These are phyloP conservation scores for Didymosphaeria variabile DNA, from an alignment of 2,329 filamentous ascomycete species.

Conservation along the genomic window DNA sequence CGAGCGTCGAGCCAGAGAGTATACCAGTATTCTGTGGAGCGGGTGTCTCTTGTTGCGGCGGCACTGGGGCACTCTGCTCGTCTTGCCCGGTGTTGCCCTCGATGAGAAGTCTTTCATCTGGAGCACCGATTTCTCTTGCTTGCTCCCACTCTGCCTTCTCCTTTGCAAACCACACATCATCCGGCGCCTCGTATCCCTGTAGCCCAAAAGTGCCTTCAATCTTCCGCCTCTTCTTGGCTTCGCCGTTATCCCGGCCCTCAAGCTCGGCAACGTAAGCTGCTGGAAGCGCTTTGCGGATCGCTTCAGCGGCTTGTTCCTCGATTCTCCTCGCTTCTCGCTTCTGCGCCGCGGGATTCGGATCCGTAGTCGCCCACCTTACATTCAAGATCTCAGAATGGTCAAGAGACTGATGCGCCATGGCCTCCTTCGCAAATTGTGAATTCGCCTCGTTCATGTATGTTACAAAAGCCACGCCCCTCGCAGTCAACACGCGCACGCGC, in stretches of 20 bases:
- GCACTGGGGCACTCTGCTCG: slow-evolving; percentile 44
- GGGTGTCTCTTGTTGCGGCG: slow-evolving; percentile 32
- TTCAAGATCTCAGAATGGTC: slow-evolving; percentile 94
- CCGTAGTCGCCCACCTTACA: slow-evolving; percentile 94
- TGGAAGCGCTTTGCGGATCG: slow-evolving; percentile 85
- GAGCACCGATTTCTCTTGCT: slow-evolving; percentile 69
- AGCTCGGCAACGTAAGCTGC: slow-evolving; percentile 93
- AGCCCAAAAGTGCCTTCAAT: slow-evolving; percentile 87
- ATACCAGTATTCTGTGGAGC: slow-evolving; percentile 65
- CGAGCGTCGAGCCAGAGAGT: slow-evolving; percentile 82
- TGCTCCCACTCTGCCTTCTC: slow-evolving; percentile 74
- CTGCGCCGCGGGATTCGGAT: slow-evolving; percentile 94
- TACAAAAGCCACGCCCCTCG: slow-evolving; percentile 90
- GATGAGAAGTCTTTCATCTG: slow-evolving; percentile 60
- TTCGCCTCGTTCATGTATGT: slow-evolving; percentile 86
- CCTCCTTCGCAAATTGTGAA: slow-evolving; percentile 67
- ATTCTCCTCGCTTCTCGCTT: slow-evolving; percentile 88
- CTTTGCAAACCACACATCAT: slow-evolving; percentile 90
- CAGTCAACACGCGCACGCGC: slow-evolving; percentile 85
- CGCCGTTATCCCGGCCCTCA: slow-evolving; percentile 82
- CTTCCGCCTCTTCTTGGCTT: slow-evolving; percentile 86
- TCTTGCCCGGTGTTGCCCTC: slow-evolving; percentile 52
- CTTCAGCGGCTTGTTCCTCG: slow-evolving; percentile 96
- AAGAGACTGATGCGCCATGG: slow-evolving; percentile 93
- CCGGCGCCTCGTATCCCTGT: slow-evolving; percentile 90